A percentile compares a stretch with the other conserved stretches of the same genome.
phyloP scores from a whole-genome alignment of 768 basidiomycete species.

The Serendipita sp. region DNA sequence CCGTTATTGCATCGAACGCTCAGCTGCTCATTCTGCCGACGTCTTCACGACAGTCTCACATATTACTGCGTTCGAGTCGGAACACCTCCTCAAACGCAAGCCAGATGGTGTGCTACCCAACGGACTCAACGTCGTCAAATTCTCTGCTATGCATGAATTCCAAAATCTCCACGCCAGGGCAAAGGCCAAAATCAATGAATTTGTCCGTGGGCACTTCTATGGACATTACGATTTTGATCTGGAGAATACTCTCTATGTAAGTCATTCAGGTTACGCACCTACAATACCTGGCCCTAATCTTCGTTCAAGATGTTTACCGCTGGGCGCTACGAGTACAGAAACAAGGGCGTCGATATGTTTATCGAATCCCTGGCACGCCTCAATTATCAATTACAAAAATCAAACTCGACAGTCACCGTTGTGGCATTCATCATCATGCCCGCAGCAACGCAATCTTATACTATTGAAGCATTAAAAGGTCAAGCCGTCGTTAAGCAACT shows the following conservation, averaged over 20 bases:
- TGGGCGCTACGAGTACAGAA: slow-evolving; percentile 97
- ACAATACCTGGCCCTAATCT: background rate
- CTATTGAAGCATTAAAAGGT: slow-evolving; percentile 90
- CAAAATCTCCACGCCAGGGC: slow-evolving; percentile 84
- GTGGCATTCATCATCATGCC: slow-evolving; percentile 99
- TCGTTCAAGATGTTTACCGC: slow-evolving; percentile 84
- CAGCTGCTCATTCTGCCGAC: slow-evolving; percentile 86
- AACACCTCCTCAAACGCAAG: slow-evolving; percentile 93
- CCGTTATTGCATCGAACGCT: slow-evolving; percentile 92
- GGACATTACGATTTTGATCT: slow-evolving; percentile 95
- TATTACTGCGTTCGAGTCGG: slow-evolving; percentile 94
- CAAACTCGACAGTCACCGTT: slow-evolving; percentile 62
- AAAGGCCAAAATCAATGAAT: slow-evolving; percentile 98
- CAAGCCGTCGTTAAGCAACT: slow-evolving; percentile 97
- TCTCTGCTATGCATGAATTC: slow-evolving; percentile 99
- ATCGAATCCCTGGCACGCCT: slow-evolving; percentile 89
- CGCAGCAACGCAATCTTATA: slow-evolving; percentile 89
- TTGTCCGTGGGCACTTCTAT: slow-evolving; percentile 94
- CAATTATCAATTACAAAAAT: slow-evolving; percentile 45
- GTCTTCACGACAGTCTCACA: slow-evolving; percentile 98
- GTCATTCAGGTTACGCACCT: slow-evolving; percentile 15
- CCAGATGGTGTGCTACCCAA: slow-evolving; percentile 95
- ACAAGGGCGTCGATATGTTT: slow-evolving; percentile 99
- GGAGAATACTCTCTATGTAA: slow-evolving; percentile 72
- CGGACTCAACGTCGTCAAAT: slow-evolving; percentile 96